Conservation (phyloP, 345 rosid species). For the Acer negundo region DNA sequence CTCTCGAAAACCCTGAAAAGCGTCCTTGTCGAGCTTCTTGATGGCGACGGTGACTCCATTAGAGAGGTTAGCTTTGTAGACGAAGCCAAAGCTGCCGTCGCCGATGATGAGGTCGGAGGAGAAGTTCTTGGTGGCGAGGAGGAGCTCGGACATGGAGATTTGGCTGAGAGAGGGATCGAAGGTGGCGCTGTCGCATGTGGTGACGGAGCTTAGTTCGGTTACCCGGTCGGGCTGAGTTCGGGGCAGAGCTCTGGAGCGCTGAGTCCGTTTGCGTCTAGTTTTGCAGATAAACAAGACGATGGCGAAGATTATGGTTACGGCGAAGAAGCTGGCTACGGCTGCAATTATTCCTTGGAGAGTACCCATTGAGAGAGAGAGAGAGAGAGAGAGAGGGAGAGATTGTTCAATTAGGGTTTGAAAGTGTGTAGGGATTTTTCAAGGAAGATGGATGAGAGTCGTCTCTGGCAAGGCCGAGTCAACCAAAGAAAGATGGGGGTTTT, state of each 20-base stretch:
- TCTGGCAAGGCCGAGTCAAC: conserved; percentile 40
- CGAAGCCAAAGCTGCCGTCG: conserved; percentile 90
- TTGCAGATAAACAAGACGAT: conserved; percentile 32
- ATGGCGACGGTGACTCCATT: conserved; percentile 69
- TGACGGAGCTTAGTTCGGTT: conserved; percentile 23
- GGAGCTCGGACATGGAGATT: conserved; percentile 73
- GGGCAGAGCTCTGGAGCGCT: conserved; percentile 18
- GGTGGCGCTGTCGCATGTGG: conserved; percentile 42
- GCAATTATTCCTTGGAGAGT: conserved; percentile 22
- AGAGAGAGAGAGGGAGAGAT: not conserved
- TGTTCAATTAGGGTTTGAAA: not conserved
- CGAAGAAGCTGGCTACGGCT: conserved; percentile 29
- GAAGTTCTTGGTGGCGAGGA: conserved; percentile 62
- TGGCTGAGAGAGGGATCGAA: conserved; percentile 59
- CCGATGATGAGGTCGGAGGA: conserved; percentile 71
- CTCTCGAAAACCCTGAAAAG: conserved; percentile 87
- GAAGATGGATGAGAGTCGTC: conserved; percentile 25
- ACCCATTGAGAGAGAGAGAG: no score
- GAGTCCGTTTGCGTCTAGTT: conserved; percentile 6
- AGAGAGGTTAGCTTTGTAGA: conserved; percentile 62
- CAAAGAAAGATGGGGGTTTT: not conserved
- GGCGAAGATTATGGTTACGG: conserved; percentile 29
- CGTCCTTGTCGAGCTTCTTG: conserved; percentile 77
- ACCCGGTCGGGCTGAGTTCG: conserved; percentile 22
- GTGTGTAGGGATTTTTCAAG: conserved; percentile 9